Conservation (phyloP, 2,329 filamentous ascomycete genomes). For the Neofusicoccum ribis region DNA sequence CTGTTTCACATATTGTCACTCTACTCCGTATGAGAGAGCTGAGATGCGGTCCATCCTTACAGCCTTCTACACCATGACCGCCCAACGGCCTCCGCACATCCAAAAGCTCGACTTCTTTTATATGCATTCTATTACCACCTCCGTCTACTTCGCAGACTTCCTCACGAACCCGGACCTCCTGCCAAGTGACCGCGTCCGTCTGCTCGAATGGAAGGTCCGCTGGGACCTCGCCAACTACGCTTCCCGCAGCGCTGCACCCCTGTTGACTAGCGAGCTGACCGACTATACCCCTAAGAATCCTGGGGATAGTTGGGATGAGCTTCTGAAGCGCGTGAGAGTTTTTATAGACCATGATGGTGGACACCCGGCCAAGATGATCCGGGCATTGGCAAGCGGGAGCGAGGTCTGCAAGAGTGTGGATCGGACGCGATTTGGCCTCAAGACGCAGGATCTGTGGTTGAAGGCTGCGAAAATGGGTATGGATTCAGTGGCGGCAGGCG, state of each 20-base stretch:
- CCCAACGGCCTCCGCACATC: slow-evolving; percentile 63
- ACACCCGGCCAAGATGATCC: slow-evolving; percentile 73
- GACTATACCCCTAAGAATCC: neutral
- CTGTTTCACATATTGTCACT: neutral
- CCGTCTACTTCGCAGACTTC: slow-evolving; percentile 71
- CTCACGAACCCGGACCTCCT: slow-evolving; percentile 56
- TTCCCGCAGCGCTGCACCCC: slow-evolving; percentile 62
- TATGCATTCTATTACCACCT: slow-evolving; percentile 75
- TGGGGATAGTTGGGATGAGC: slow-evolving; percentile 43
- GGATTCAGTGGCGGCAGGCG: slow-evolving; percentile 59
- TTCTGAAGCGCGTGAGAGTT: slow-evolving; percentile 48
- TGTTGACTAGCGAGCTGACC: slow-evolving; percentile 45
- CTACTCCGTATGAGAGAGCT: neutral
- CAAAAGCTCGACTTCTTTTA: slow-evolving; percentile 81
- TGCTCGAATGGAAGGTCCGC: slow-evolving; percentile 82
- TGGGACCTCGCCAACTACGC: slow-evolving; percentile 74
- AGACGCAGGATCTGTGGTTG: slow-evolving; percentile 57
- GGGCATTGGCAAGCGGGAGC: slow-evolving; percentile 68
- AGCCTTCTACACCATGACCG: slow-evolving; percentile 60
- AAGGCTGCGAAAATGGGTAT: slow-evolving; percentile 62
- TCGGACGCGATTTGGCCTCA: slow-evolving; percentile 32
- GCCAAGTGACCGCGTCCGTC: slow-evolving; percentile 60
- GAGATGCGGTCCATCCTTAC: neutral
- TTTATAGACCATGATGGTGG: slow-evolving; percentile 66
- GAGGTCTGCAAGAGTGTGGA: slow-evolving; percentile 35